Evolutionary conservation across 179 eudicot genomes (phyloP).

Genomic region (Heliamphora pulchella): DNA sequence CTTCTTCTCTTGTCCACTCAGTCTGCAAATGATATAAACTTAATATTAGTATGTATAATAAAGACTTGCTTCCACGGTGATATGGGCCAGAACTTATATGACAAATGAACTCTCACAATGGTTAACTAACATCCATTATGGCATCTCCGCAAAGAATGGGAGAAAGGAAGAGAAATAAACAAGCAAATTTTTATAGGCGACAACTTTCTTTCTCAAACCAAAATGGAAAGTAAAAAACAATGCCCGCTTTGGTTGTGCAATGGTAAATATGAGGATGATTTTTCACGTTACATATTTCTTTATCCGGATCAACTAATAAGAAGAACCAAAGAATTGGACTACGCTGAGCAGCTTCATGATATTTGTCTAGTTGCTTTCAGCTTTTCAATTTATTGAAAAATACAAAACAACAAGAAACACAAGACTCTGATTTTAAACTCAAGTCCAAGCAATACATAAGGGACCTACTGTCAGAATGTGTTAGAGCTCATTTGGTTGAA

Average conservation of each 20-base stretch:
- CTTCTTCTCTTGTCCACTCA: slow-evolving; percentile 99
- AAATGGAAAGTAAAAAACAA: not conserved
- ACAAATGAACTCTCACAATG: not conserved
- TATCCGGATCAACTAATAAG: not conserved
- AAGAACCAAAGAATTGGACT: not conserved
- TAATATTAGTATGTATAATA: not conserved
- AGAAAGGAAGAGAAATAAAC: not conserved
- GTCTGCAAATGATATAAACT: slow-evolving; percentile 37
- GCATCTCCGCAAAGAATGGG: not conserved
- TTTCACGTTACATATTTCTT: not conserved
- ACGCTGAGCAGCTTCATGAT: not conserved
- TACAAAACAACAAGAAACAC: not conserved
- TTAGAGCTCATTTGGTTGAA: too few relatives aligned
- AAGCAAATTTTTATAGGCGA: not conserved
- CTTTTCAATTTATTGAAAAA: not conserved
- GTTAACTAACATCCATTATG: not conserved
- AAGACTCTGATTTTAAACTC: not conserved
- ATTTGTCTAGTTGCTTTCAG: not conserved
- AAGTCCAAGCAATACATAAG: not conserved
- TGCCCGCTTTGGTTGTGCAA: not conserved
- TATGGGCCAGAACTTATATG: not conserved
- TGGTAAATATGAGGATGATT: not conserved
- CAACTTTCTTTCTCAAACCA: not conserved
- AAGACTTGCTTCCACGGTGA: not conserved
- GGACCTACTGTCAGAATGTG: not conserved